Evolutionary conservation across 768 basidiomycete genomes (phyloP), one percentile per base, ranked within the genome.

Genomic region (Pisolithus sp.): DNA sequence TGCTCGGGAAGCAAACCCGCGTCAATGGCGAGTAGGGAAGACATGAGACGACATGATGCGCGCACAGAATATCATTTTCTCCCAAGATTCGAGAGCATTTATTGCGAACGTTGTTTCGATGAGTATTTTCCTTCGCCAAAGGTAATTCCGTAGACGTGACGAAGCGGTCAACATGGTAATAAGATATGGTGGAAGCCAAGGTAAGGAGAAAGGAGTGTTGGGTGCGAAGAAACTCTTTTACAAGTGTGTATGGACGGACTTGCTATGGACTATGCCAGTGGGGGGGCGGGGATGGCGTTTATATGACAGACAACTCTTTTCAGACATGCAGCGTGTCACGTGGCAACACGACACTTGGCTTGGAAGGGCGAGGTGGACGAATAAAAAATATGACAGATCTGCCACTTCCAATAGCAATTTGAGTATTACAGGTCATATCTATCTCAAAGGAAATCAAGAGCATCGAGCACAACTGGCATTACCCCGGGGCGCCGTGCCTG

Each of bases 81-180:
- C 86, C 85, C 84, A 85, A 52, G 79, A 75, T 62, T 87, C 83
- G 52, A 85, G 66, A 59, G 85, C 74, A 26, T 75, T 73, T 38
- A 85, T 68, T 6, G 73, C 84, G 53, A 81, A 79, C 0, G 82
- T 83, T 2, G 75, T 68, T 62, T 84, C 82, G 31, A 86, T 64
- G 70, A 77, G 72, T 48, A 84, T 63, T 54, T 79, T 71, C 63
- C 73, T 69, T 13, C 72, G 74, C 81, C 83, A 82, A 45, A 82
- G 50, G 55, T 65, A 59, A 50, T 63, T 59, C 59, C 67, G 48
- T 57, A 66, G 52, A 52, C 62, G 56, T 54, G 28, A 26, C 41
- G 58, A 51, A 26, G 59, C 56, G 28, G 54, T 55, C 21, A 54
- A 48, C 50, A 45, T 57, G 5, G 20, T 7, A 39, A 17, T 28